Conservation (phyloP, 345 rosid species). For the Adansonia digitata region DNA sequence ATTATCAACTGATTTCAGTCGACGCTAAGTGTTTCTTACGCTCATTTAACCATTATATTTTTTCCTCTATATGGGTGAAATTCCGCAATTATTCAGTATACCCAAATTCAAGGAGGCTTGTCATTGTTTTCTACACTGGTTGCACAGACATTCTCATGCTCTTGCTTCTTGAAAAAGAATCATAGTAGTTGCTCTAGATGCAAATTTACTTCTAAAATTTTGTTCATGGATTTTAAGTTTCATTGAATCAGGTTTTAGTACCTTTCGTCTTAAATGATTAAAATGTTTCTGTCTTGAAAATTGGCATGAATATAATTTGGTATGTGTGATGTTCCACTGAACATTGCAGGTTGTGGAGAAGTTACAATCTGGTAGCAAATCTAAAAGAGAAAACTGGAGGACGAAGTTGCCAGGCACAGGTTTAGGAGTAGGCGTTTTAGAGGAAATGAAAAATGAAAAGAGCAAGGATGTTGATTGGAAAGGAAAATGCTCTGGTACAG, state of each 20-base stretch:
- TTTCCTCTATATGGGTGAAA: not conserved
- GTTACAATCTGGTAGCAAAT: conserved; percentile 73
- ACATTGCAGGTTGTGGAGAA: conserved; percentile 75
- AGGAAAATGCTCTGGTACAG: conserved; percentile 99
- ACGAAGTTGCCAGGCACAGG: conserved; percentile 62
- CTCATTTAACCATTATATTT: not conserved
- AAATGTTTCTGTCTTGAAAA: not conserved
- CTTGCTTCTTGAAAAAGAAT: not conserved
- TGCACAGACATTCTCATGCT: not conserved
- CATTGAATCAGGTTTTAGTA: not conserved
- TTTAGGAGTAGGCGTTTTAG: conserved; percentile 54
- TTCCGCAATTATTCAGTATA: not conserved
- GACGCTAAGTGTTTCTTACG: not conserved
- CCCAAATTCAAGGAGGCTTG: not conserved
- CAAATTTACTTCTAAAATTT: not conserved
- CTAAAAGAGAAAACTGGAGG: conserved; percentile 58
- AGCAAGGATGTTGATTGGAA: conserved; percentile 73
- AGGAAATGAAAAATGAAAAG: conserved; percentile 69
- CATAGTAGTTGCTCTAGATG: not conserved
- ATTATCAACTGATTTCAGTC: not conserved
- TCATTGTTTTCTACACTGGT: not conserved
- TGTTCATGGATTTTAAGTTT: not conserved
- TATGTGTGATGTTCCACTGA: conserved; percentile 10
- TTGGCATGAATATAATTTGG: not conserved
- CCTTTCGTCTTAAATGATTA: not conserved